Conservation (phyloP, 495 filamentous ascomycete species). For the Diplogelasinospora grovesii region DNA sequence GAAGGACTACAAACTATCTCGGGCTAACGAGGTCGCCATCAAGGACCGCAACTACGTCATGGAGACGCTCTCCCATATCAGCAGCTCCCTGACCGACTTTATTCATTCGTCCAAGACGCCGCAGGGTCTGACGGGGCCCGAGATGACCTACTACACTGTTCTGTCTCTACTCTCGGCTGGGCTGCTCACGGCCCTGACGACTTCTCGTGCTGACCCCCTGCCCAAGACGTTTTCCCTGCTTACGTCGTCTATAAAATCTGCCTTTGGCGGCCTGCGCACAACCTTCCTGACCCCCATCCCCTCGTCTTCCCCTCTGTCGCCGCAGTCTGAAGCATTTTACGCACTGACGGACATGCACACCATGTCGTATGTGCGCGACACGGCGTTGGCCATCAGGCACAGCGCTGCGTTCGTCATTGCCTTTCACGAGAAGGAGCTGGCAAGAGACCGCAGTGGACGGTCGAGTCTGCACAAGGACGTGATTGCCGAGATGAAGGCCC, state of each 20-base stretch:
- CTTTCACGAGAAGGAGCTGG: constrained; percentile 30
- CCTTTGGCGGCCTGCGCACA: constrained; percentile 17
- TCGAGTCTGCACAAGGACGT: constrained; percentile 28
- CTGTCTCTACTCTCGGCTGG: constrained; percentile 20
- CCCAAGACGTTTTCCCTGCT: constrained; percentile 11
- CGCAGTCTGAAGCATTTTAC: not conserved
- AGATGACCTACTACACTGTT: constrained; percentile 20
- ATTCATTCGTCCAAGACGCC: constrained; percentile 14
- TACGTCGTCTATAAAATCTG: constrained; percentile 10
- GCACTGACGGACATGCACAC: constrained; percentile 16
- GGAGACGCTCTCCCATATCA: constrained; percentile 20
- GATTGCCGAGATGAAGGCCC: constrained; percentile 28
- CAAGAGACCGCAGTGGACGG: constrained; percentile 31
- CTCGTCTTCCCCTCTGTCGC: not conserved
- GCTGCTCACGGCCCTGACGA: constrained; percentile 18
- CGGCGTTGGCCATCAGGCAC: constrained; percentile 29
- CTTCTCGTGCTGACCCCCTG: constrained; percentile 13
- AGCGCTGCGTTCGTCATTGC: constrained; percentile 24
- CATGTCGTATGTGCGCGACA: constrained; percentile 31
- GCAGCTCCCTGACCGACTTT: constrained; percentile 26
- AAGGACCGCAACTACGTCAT: constrained; percentile 30
- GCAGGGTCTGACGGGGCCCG: constrained; percentile 17
- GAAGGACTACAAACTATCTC: constrained; percentile 37
- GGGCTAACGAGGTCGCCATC: constrained; percentile 22
- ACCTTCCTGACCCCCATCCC: constrained; percentile 15